Evolutionary conservation across 2,329 filamentous ascomycete species (phyloP).

Genomic region (Gaeumannomyces tritici): DNA sequence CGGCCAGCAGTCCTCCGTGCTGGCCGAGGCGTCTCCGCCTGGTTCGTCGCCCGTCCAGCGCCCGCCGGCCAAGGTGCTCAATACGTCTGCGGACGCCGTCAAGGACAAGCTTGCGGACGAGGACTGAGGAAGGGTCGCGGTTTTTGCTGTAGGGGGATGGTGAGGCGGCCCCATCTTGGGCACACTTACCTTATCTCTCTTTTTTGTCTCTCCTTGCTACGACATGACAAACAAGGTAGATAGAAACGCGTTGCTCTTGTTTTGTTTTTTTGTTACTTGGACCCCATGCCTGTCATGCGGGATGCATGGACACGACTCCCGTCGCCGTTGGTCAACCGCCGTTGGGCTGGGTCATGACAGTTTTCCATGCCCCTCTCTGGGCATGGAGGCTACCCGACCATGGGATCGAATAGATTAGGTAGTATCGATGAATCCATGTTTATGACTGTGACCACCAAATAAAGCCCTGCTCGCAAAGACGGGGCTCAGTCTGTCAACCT

Average conservation of each 20-base stretch:
- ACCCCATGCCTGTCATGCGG: neutral
- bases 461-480: too few relatives aligned
- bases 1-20: constrained; percentile 3
- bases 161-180: neutral
- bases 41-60: constrained; percentile 12
- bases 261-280: neutral
- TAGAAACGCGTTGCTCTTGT: neutral
- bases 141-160: neutral
- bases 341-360: neutral
- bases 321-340: neutral
- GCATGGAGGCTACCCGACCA: neutral
- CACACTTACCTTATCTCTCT: neutral
- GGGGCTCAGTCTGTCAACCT: neutral
- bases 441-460: neutral
- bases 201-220: neutral
- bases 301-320: neutral
- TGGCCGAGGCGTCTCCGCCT: constrained; percentile 2
- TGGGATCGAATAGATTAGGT: neutral
- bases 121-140: constrained; percentile 21
- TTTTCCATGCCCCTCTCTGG: neutral
- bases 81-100: constrained; percentile 38
- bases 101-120: constrained; percentile 43
- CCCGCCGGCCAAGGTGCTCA: constrained; percentile 38
- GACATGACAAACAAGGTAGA: neutral
- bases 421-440: neutral